Evolutionary conservation across 2,329 filamentous ascomycete genomes (phyloP).

Genomic region (Fusarium sp.): DNA sequence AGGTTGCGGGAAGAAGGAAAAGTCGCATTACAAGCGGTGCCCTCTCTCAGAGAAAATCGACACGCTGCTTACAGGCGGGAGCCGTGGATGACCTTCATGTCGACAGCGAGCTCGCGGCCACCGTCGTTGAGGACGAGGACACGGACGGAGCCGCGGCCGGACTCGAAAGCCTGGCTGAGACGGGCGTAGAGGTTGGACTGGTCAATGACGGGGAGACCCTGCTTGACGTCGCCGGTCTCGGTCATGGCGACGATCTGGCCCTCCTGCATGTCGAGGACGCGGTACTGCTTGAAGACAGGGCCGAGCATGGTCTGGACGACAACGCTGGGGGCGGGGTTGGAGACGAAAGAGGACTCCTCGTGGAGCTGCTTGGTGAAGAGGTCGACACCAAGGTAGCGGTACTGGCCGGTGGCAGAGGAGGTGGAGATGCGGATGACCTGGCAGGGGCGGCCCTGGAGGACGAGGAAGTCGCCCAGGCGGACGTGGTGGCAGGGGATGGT

Average conservation of each 20-base stretch:
- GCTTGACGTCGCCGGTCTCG: slow-evolving; percentile 98
- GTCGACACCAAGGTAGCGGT: slow-evolving; percentile 99
- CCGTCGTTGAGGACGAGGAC: slow-evolving; percentile 96
- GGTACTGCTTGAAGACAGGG: slow-evolving; percentile 99
- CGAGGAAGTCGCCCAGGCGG: slow-evolving; percentile 97
- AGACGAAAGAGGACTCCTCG: slow-evolving; percentile 98
- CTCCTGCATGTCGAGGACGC: slow-evolving; percentile 95
- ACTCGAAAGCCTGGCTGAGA: slow-evolving; percentile 85
- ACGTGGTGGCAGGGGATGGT: slow-evolving; percentile 99
- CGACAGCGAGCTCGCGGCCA: slow-evolving; percentile 93
- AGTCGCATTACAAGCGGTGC: slow-evolving; percentile 41
- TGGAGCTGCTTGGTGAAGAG: slow-evolving; percentile 99
- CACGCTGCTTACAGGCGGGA: slow-evolving; percentile 69
- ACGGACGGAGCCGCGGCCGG: slow-evolving; percentile 92
- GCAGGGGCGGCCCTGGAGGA: slow-evolving; percentile 98
- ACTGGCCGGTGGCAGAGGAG: slow-evolving; percentile 97
- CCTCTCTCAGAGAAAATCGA: slow-evolving; percentile 33
- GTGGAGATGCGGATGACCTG: slow-evolving; percentile 99
- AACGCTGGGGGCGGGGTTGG: slow-evolving; percentile 95
- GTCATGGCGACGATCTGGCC: slow-evolving; percentile 95
- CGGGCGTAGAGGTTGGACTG: slow-evolving; percentile 90
- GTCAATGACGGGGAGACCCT: slow-evolving; percentile 91
- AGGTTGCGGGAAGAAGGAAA: slow-evolving; percentile 31
- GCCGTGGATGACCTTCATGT: slow-evolving; percentile 98
- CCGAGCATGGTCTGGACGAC: slow-evolving; percentile 99